Conservation (phyloP, 2,329 filamentous ascomycete species). For the Paracamarosporium sp. region DNA sequence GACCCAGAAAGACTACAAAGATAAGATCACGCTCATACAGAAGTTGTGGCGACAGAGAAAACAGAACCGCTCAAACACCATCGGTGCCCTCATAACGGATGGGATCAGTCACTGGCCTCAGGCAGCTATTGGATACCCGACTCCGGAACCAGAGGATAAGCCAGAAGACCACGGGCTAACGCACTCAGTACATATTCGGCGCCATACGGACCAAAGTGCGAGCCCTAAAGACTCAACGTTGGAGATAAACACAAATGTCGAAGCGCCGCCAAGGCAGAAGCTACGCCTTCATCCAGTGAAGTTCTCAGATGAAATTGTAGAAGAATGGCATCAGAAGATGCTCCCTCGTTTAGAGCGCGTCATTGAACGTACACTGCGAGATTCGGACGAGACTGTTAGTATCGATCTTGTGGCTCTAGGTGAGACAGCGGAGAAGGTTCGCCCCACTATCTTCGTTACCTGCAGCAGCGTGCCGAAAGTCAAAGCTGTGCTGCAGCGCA, state of each 20-base stretch:
- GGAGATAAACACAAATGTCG: conserved; percentile 42
- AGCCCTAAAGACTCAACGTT: conserved; percentile 38
- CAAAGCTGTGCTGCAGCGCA: conserved; percentile 72
- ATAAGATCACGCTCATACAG: conserved; percentile 47
- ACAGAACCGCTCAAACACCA: conserved; percentile 33
- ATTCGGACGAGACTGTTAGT: conserved; percentile 77
- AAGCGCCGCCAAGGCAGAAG: conserved; percentile 37
- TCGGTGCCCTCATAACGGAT: conserved; percentile 38
- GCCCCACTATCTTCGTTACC: conserved; percentile 77
- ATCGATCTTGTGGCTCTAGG: conserved; percentile 80
- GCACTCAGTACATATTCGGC: conserved; percentile 18
- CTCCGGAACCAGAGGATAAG: conserved; percentile 37
- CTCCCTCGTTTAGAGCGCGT: conserved; percentile 78
- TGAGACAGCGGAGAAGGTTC: conserved; percentile 68
- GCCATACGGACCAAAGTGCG: conserved; percentile 24
- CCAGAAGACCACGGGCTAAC: conserved; percentile 2
- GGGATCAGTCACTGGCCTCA: conserved; percentile 43
- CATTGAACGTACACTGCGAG: conserved; percentile 73
- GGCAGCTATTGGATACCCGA: conserved; percentile 41
- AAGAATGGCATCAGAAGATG: conserved; percentile 74
- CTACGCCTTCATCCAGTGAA: conserved; percentile 53
- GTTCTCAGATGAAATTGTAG: conserved; percentile 67
- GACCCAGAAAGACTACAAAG: conserved; percentile 46
- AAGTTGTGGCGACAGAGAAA: conserved; percentile 46
- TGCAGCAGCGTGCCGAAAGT: conserved; percentile 79